A percentile compares a stretch with the other conserved stretches of the same genome.
phyloP scores from a whole-genome alignment of 1,139 yeast species.

The Yamadazyma kanchanaburiensis region DNA sequence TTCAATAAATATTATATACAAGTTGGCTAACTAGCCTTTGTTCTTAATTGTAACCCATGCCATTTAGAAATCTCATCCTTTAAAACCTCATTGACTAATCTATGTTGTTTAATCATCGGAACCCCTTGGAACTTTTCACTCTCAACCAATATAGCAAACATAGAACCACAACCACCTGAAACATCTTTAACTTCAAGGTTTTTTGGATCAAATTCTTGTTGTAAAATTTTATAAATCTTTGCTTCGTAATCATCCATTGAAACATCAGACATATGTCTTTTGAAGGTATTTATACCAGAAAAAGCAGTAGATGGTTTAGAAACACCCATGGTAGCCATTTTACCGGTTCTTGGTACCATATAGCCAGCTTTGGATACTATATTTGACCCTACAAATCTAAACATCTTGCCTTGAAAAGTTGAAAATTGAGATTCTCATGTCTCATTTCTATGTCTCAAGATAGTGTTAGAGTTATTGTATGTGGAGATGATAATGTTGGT shows the following conservation, averaged over 20 bases:
- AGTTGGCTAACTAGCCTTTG: conserved; percentile 46
- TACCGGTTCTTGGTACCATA: no score
- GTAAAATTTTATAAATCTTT: conserved; percentile 56
- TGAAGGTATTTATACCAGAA: no score
- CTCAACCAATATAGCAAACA: conserved; percentile 85
- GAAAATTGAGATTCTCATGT: no score
- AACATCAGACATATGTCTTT: no score
- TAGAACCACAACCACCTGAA: conserved; percentile 95
- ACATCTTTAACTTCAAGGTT: conserved; percentile 71
- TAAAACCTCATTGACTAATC: conserved; percentile 77
- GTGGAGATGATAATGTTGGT: conserved; percentile 96
- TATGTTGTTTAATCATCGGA: conserved; percentile 85
- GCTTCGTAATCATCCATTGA: conserved; percentile 63
- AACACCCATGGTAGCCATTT: no score
- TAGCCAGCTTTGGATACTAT: no score
- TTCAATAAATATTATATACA: conserved; percentile 3
- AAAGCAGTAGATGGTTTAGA: no score
- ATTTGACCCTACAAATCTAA: no score
- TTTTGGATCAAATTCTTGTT: conserved; percentile 54
- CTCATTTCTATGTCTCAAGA: conserved; percentile 8
- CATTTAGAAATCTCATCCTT: conserved; percentile 86
- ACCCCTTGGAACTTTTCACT: conserved; percentile 75
- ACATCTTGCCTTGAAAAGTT: no score
- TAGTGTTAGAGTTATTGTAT: conserved; percentile 72
- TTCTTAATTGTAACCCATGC: conserved; percentile 91